A percentile compares a stretch with the other conserved stretches of the same genome.
phyloP scores from a whole-genome alignment of 768 basidiomycete genomes.

The Amanita subjunquillea region DNA sequence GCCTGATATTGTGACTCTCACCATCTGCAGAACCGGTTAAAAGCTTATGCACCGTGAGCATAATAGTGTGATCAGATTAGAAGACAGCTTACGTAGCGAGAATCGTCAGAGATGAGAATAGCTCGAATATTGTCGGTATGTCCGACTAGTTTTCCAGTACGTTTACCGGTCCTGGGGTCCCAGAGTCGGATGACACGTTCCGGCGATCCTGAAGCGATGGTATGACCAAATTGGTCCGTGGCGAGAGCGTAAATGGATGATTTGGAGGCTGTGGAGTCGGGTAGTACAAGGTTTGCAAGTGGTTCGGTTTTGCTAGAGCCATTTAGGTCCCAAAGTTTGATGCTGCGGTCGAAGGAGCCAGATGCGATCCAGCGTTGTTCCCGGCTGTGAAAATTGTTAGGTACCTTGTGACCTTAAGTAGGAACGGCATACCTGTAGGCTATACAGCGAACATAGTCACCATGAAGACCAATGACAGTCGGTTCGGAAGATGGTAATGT shows the following conservation, averaged over 20 bases:
- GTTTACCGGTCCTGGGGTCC: slow-evolving; percentile 84
- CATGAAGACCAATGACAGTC: slow-evolving; percentile 58
- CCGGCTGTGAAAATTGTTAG: slow-evolving; percentile 34
- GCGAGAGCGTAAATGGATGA: slow-evolving; percentile 72
- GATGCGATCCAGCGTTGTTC: slow-evolving; percentile 85
- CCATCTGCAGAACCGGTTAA: slow-evolving; percentile 79
- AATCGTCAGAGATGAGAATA: slow-evolving; percentile 82
- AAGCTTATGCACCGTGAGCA: slow-evolving; percentile 31
- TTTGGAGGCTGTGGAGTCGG: slow-evolving; percentile 58
- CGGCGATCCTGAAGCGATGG: slow-evolving; percentile 84
- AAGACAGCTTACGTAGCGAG: slow-evolving; percentile 62
- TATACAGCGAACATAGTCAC: slow-evolving; percentile 82
- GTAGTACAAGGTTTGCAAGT: slow-evolving; percentile 54
- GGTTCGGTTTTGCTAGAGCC: slow-evolving; percentile 27
- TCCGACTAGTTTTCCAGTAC: slow-evolving; percentile 81
- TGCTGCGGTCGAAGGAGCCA: slow-evolving; percentile 88
- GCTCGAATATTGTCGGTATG: slow-evolving; percentile 96
- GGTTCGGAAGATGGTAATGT: slow-evolving; percentile 48
- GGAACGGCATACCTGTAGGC: slow-evolving; percentile 42
- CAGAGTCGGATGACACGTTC: slow-evolving; percentile 86
- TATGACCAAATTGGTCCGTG: slow-evolving; percentile 67
- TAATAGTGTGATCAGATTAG: not conserved
- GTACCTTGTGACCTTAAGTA: not conserved
- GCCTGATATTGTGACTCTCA: slow-evolving; percentile 12
- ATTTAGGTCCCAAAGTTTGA: slow-evolving; percentile 82